phyloP scores from a whole-genome alignment of 1,284 basidiomycete species.

The Xerocomus minutiporus region DNA sequence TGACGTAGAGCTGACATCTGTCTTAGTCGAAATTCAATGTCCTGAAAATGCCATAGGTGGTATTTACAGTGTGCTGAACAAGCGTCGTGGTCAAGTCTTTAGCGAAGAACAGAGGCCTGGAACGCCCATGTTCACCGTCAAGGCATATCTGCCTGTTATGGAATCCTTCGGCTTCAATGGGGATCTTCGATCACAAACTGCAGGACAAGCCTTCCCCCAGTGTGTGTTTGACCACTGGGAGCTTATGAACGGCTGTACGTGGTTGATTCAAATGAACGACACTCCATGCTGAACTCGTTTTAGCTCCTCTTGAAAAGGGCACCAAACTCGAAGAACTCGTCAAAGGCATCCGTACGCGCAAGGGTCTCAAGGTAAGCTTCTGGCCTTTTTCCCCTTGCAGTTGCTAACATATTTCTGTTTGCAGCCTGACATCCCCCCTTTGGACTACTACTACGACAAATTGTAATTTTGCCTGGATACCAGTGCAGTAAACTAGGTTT shows the following conservation, averaged over 20 bases:
- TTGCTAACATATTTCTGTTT: slow-evolving; percentile 11
- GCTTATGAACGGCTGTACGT: slow-evolving; percentile 74
- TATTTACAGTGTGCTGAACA: slow-evolving; percentile 95
- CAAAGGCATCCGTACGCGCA: slow-evolving; percentile 78
- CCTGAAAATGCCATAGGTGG: slow-evolving; percentile 98
- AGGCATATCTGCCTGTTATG: slow-evolving; percentile 95
- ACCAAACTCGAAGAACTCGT: slow-evolving; percentile 90
- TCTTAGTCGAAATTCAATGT: slow-evolving; percentile 91
- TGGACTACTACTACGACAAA: slow-evolving; percentile 93
- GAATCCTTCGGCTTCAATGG: slow-evolving; percentile 99
- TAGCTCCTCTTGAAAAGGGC: slow-evolving; percentile 75
- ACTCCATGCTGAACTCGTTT: slow-evolving; percentile 11
- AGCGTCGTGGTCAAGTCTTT: slow-evolving; percentile 98
- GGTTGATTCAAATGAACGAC: slow-evolving; percentile 11
- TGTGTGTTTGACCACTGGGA: slow-evolving; percentile 93
- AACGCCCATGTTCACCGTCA: slow-evolving; percentile 99
- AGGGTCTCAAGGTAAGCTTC: slow-evolving; percentile 79
- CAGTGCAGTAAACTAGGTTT: background rate
- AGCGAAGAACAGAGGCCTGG: slow-evolving; percentile 95
- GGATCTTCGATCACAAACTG: slow-evolving; percentile 88
- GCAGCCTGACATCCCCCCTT: slow-evolving; percentile 78
- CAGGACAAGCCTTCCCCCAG: slow-evolving; percentile 98
- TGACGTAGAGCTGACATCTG: slow-evolving; percentile 12
- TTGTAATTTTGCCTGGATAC: slow-evolving; percentile 35
- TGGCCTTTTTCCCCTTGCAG: background rate